Base-by-base conservation (phyloP, 495 filamentous ascomycete species). In the Daldinia caldariorum region DNA sequence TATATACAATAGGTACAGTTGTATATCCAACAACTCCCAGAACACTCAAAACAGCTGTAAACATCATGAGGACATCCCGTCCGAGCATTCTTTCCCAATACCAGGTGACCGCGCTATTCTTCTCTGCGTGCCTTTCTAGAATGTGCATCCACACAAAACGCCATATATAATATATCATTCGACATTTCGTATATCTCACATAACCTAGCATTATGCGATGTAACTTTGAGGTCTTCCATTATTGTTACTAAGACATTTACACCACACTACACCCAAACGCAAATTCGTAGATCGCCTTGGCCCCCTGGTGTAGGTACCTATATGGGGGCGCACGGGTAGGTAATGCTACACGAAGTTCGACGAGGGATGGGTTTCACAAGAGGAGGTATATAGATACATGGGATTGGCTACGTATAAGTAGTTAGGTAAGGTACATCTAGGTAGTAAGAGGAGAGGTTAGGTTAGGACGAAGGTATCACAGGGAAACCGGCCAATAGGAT, bases 401-500 rank as follows among this genome's bases (percentile, higher is more conserved):
- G 26, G 26, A 26, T 26, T 26, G 26, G 26, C 3, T 26, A 26
- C 26, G 26, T 26, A 3, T 26, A 1, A 26, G 26, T 26, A 26
- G 26, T 26, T 26, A 26, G 1, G 3, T 26, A 26, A 26, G 26
- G n/a, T n/a, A n/a, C n/a, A n/a, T n/a, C n/a, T n/a, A n/a, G n/a
- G n/a, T n/a, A n/a, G n/a, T n/a, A n/a, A n/a, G 26, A 26, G 26
- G 26, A 26, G 26, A 26, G 26, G 26, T 26, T 26, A 26, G 26
- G 26, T 26, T 26, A 26, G 26, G 26, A 26, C 26, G 26, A 26
- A 26, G 26, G 26, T 26, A 26, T 26, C 26, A 26, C 26, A 45
- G 57, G 47, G 67, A 20, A 51, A 41, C 53, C 4, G 34, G 55
- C 69, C 69, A 71, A 71, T 71, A 39, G 39, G 68, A 63, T 45